phyloP scores from a whole-genome alignment of 2,329 filamentous ascomycete genomes.

The Phialemoniopsis sp. region DNA sequence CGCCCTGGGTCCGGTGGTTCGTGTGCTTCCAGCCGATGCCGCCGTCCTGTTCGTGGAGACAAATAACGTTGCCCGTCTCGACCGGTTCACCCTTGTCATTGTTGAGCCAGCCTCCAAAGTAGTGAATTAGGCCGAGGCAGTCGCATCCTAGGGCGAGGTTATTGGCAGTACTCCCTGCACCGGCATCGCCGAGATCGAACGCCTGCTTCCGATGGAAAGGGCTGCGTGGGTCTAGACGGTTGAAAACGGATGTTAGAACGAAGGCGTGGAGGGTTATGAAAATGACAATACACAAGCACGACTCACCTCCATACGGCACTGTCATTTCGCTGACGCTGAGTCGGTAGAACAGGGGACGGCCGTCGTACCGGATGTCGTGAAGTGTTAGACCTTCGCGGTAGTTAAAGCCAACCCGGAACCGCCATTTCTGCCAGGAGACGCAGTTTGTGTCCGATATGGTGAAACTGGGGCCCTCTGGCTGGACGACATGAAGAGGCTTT shows the following conservation, averaged over 20 bases:
- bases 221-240: too few relatives aligned
- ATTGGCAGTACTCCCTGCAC: conserved; percentile 64
- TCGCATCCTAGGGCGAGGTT: conserved; percentile 57
- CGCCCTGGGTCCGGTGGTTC: conserved; percentile 36
- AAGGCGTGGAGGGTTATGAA: too few relatives aligned
- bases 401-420: conserved; percentile 40
- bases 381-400: conserved; percentile 51
- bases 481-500: too few relatives aligned
- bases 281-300: too few relatives aligned
- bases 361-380: conserved; percentile 52
- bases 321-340: conserved; percentile 74
- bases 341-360: conserved; percentile 68
- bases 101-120: conserved; percentile 68
- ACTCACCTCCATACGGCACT: conserved; percentile 60
- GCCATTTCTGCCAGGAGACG: too few relatives aligned
- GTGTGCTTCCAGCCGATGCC: conserved; percentile 32
- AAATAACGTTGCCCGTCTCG: neutral
- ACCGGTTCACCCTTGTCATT: conserved; percentile 60
- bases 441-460: too few relatives aligned
- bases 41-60: conserved; percentile 1
- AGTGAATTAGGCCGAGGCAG: conserved; percentile 67
- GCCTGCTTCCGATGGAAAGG: conserved; percentile 61
- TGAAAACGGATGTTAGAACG: too few relatives aligned
- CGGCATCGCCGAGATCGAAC: conserved; percentile 60
- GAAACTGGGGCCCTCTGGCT: too few relatives aligned